Percentiles rank a stretch among this genome's conserved stretches.
phyloP scores from a whole-genome alignment of 139 green algal genomes.

The Edaphochlamys debaryana region DNA sequence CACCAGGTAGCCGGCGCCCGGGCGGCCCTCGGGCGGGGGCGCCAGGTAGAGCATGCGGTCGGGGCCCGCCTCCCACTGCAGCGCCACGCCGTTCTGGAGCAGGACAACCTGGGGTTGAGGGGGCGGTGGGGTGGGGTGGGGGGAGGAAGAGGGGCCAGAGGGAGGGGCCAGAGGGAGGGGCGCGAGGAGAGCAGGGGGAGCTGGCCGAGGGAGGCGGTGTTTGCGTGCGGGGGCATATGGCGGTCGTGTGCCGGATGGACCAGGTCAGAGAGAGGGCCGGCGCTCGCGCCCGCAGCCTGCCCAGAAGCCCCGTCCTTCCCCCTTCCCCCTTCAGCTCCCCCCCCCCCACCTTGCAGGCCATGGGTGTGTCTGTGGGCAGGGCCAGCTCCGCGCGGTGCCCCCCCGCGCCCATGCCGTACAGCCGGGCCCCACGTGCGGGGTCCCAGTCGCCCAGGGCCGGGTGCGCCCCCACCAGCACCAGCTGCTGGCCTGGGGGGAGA shows the following conservation, averaged over 20 bases:
- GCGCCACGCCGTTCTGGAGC: conserved; percentile 27
- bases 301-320: no score
- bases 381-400: not conserved
- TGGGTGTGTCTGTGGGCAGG: conserved; percentile 8
- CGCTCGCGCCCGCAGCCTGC: no score
- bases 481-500: conserved; percentile 20
- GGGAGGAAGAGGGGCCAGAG: not conserved
- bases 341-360: conserved; percentile 14
- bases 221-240: no score
- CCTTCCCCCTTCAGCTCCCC: no score
- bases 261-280: no score
- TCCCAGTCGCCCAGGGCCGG: conserved; percentile 42
- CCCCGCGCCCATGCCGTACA: not conserved
- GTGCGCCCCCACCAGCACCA: conserved; percentile 46
- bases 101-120: conserved; percentile 13
- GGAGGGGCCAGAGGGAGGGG: no score
- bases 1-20: conserved; percentile 1
- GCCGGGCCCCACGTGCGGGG: not conserved
- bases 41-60: conserved; percentile 31
- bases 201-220: no score
- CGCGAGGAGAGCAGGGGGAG: no score
- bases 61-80: conserved; percentile 33
- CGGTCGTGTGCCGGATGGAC: no score
- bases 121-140: not conserved
- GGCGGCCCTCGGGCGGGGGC: not conserved